phyloP scores from a whole-genome alignment of 345 rosid genomes.

The Fremontodendron californicum region DNA sequence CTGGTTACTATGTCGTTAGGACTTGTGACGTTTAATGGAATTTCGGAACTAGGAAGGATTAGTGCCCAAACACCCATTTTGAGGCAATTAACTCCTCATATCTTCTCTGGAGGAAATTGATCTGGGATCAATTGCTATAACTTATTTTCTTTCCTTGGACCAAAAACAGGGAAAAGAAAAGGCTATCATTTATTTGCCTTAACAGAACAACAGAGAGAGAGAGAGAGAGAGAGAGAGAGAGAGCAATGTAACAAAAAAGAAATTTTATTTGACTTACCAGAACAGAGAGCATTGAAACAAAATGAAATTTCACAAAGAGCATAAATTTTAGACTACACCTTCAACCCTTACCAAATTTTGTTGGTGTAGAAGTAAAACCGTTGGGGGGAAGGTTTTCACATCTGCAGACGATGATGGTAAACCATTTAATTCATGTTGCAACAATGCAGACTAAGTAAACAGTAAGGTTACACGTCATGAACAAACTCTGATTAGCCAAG shows the following conservation, averaged over 20 bases:
- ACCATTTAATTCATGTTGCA: background rate
- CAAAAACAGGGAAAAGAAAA: background rate
- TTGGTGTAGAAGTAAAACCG: background rate
- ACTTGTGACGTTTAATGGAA: no score
- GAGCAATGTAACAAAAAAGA: no score
- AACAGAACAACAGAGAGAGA: background rate
- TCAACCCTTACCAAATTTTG: background rate
- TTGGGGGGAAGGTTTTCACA: background rate
- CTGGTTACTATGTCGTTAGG: no score
- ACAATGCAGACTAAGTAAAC: background rate
- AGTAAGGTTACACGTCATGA: background rate
- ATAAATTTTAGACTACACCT: background rate
- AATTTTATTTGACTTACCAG: background rate
- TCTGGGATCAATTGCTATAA: background rate
- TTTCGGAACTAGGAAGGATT: background rate
- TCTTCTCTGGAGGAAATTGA: background rate
- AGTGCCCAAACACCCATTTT: background rate
- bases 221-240: no score
- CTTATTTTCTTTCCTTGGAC: background rate
- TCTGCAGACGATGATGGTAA: background rate
- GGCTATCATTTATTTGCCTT: background rate
- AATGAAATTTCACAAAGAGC: background rate
- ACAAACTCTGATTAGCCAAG: background rate
- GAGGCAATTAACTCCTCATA: background rate
- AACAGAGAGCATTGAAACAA: background rate